Evolutionary conservation across 371 early-diverging fungal species (phyloP), one percentile per base, ranked within the genome.

Genomic region (Massospora cicadina): DNA sequence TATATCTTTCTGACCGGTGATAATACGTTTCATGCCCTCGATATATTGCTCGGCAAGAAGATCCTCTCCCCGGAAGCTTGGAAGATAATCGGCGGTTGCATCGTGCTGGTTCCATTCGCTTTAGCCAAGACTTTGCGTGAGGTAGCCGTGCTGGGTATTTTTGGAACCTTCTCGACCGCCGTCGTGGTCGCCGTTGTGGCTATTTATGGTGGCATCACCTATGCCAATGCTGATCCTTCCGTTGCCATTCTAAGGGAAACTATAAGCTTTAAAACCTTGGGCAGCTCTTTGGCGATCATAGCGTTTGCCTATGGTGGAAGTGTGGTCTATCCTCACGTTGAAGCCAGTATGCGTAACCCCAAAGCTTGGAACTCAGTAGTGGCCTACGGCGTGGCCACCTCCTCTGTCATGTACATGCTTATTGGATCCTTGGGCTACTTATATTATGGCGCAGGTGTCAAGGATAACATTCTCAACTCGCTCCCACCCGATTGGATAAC

Each of bases 281-380:
- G 82, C 2, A 68, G 77, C 7, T 79, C 69, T 31, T 28, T 69
- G 7, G 67, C 86, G 12, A 86, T 89, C 83, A 76, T 78, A 64
- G 84, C 85, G 58, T 87, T 87, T 71, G 79, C 81, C 68, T 89
- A 84, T 65, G 88, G 89, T 64, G 89, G 88, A 54, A 89, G 87
- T 69, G 80, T 85, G 24, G 81, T 88, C 55, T 89, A 86, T 72
- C 68, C 72, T 67, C 65, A 71, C 69, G 61, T 71, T 29, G 91
- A 93, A 71, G 81, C 80, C 27, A 85, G 87, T 27, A 89, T 93
- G 90, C 77, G 80, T 68, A 68, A 81, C 29, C 91, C 89, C 64
- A 74, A 76, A 64, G 67, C 79, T 23, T 93, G 90, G 83, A 77
- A 80, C 68, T 77, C 73, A 71, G 84, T 89, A 5, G 72, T 87